Conservation (phyloP, 495 filamentous ascomycete species). For the Aspergillus steynii region DNA sequence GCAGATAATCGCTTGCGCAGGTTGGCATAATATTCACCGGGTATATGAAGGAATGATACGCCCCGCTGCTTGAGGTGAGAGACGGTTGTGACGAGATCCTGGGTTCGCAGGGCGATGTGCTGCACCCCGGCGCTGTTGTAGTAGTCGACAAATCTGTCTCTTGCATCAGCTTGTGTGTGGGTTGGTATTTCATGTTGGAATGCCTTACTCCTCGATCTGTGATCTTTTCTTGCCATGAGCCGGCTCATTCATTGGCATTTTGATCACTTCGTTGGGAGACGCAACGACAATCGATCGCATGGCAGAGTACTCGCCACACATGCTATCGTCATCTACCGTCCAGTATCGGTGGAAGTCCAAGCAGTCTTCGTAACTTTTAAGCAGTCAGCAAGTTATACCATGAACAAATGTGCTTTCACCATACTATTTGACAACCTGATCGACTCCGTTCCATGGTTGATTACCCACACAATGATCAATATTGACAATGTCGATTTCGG, state of each 20-base stretch:
- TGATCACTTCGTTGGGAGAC: constrained; percentile 67
- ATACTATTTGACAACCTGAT: constrained; percentile 66
- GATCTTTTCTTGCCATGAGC: constrained; percentile 71
- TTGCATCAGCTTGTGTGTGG: no score
- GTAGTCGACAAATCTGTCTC: constrained; percentile 60
- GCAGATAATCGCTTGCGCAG: constrained; percentile 59
- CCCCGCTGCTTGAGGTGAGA: constrained; percentile 63
- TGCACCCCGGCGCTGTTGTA: constrained; percentile 77
- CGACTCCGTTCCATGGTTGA: constrained; percentile 77
- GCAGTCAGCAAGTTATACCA: constrained; percentile 3
- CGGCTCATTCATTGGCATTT: constrained; percentile 92
- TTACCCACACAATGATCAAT: constrained; percentile 90
- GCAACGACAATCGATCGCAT: constrained; percentile 78
- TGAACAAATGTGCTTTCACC: constrained; percentile 4
- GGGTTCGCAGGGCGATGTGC: constrained; percentile 77
- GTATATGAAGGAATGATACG: constrained; percentile 77
- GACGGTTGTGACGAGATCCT: constrained; percentile 67
- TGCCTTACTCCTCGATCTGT: constrained; percentile 74
- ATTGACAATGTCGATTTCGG: constrained; percentile 57
- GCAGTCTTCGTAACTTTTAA: constrained; percentile 64
- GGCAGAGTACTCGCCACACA: constrained; percentile 80
- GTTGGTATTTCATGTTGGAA: no score
- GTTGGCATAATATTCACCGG: constrained; percentile 67
- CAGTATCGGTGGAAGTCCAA: constrained; percentile 86
- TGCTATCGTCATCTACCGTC: constrained; percentile 76